phyloP scores from a whole-genome alignment of 2,329 filamentous ascomycete genomes.

The Elsinoe batatas region DNA sequence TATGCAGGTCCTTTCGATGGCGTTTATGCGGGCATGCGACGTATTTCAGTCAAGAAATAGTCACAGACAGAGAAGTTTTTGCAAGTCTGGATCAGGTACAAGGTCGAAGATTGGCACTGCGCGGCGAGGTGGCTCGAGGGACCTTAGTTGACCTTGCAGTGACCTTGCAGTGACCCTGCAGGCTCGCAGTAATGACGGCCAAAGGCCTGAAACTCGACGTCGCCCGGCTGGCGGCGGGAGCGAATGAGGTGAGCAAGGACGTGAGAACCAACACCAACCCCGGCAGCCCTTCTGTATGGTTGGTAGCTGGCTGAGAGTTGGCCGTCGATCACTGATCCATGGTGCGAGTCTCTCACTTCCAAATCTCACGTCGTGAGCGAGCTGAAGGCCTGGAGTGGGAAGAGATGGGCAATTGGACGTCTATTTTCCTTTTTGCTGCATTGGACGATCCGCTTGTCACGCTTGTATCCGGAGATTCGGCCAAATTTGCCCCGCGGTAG shows the following conservation, averaged over 20 bases:
- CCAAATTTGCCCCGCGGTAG: too few relatives aligned
- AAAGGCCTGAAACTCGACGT: slow-evolving; percentile 2
- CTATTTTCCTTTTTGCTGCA: neutral
- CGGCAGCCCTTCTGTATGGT: slow-evolving; percentile 4
- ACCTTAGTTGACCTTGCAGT: neutral
- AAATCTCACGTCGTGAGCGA: neutral
- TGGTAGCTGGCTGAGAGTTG: slow-evolving; percentile 3
- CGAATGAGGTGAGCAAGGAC: slow-evolving; percentile 10
- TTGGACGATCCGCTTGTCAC: neutral
- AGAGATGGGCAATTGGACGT: neutral
- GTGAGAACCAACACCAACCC: slow-evolving; percentile 9
- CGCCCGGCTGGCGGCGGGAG: slow-evolving; percentile 1
- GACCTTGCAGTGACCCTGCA: neutral
- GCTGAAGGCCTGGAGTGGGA: neutral
- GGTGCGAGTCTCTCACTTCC: neutral
- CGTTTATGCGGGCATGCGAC: neutral
- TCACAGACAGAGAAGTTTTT: neutral
- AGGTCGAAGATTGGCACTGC: slow-evolving; percentile 1
- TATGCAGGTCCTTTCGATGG: neutral
- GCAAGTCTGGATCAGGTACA: neutral
- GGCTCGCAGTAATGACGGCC: neutral
- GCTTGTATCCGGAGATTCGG: too few relatives aligned
- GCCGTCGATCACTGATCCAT: slow-evolving; percentile 10
- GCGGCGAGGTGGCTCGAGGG: slow-evolving; percentile 4
- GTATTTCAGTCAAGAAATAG: neutral